Evolutionary conservation across 2,329 filamentous ascomycete genomes (phyloP).

Genomic region (Septoria petroselini): DNA sequence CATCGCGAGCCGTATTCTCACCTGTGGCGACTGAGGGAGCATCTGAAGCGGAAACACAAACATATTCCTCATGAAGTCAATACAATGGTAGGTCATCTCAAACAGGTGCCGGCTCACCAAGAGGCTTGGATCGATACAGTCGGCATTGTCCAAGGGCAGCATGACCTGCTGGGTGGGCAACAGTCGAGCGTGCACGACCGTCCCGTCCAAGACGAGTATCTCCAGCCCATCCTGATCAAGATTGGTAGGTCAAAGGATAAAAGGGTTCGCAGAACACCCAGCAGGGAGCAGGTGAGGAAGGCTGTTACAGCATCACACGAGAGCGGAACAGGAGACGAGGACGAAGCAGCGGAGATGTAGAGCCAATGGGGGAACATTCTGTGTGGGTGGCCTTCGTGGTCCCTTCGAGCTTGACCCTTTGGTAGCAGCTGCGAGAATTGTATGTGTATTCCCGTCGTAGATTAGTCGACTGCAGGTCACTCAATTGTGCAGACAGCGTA

Average conservation of each 20-base stretch:
- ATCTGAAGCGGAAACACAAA: constrained; percentile 35
- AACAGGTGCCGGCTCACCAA: not conserved
- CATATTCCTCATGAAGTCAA: constrained; percentile 17
- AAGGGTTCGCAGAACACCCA: constrained; percentile 3
- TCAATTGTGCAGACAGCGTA: no score
- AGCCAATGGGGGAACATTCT: not conserved
- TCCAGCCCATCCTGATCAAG: constrained; percentile 8
- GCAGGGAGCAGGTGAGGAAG: constrained; percentile 6
- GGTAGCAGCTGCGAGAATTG: no score
- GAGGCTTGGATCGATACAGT: not conserved
- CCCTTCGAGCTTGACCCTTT: no score
- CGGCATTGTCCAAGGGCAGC: not conserved
- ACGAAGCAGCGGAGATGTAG: not conserved
- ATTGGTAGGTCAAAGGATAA: constrained; percentile 11
- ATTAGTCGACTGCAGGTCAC: no score
- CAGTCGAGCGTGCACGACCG: not conserved
- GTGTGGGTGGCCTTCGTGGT: no score
- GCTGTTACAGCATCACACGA: not conserved
- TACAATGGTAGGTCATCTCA: constrained; percentile 9
- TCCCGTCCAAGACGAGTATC: constrained; percentile 1
- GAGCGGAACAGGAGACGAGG: not conserved
- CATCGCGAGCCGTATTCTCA: constrained; percentile 29
- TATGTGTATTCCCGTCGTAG: no score
- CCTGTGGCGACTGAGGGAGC: constrained; percentile 36
- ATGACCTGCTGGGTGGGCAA: not conserved